Percentiles rank a stretch among this genome's conserved stretches.
Evolutionary conservation across 225 moss, liverwort and hornwort genomes (phyloP).

Genomic region (Rhytidiadelphus loreus): DNA sequence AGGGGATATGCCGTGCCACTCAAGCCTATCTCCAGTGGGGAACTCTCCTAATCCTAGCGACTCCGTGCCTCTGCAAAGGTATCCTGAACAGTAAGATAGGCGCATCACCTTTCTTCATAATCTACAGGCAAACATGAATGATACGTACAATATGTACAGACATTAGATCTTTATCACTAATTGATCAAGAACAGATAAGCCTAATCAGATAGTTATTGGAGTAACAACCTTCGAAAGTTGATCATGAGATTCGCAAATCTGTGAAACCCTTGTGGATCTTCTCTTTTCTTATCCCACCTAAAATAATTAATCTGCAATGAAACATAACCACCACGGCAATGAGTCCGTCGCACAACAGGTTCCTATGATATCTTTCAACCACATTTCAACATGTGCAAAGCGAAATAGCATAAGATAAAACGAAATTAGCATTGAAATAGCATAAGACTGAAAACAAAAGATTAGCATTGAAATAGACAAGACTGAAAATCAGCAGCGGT

Average conservation of each 20-base stretch:
- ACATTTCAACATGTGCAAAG: not conserved
- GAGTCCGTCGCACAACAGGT: not conserved
- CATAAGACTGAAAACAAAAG: not conserved
- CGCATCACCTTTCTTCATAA: not conserved
- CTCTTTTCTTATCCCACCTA: conserved; percentile 61
- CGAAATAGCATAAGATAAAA: not conserved
- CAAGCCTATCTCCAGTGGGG: conserved; percentile 64
- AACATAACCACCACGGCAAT: not conserved
- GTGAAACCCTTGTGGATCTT: conserved; percentile 61
- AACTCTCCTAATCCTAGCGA: conserved; percentile 56
- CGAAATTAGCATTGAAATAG: not conserved
- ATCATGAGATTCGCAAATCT: conserved; percentile 67
- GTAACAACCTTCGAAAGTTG: conserved; percentile 62
- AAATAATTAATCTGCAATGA: conserved; percentile 71
- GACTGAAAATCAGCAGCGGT: not conserved
- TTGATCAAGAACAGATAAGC: not conserved
- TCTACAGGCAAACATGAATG: not conserved
- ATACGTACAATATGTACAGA: not conserved
- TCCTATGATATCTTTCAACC: not conserved
- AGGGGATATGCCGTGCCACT: conserved; percentile 74
- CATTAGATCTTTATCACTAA: not conserved
- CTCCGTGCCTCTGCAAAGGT: conserved; percentile 47
- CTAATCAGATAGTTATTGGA: not conserved
- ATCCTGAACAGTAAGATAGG: not conserved
- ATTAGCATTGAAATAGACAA: not conserved